Evolutionary conservation across 1,284 basidiomycete genomes (phyloP), one percentile per base, ranked within the genome.

Genomic region (Fistulinella staudtii): DNA sequence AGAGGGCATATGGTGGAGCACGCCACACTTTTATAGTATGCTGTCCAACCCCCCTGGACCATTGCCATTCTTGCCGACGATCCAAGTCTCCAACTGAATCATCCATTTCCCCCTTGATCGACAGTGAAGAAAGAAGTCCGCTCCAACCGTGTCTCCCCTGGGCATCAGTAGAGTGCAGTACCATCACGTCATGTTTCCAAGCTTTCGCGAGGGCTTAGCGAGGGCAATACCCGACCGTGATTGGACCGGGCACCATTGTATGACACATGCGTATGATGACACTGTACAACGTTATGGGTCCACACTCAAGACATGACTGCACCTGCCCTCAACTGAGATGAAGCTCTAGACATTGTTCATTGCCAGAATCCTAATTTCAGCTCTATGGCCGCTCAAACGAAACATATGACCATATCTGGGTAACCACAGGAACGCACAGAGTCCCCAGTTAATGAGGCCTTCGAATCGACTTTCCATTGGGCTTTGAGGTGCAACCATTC

Each of bases 321-420:
- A n/a, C n/a, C n/a, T n/a, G n/a, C n/a, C n/a, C 27, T 25, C 10
- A 8, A 29, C 29, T 18, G 15, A 27, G 8, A 13, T 7, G 10
- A 13, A 36, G 21, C 14, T 33, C 30, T n/a, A 8, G 13, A 20
- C 27, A 11, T 7, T 2, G 11, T 2, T 31, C 31, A 34, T 30
- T 29, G 4, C 18, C 40, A 30, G 24, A 25, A 35, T 25, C 6
- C 18, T 28, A 15, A 49, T 38, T 33, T 35, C 28, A 38, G 39
- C 40, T 37, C 25, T 37, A 51, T 17, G 15, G 30, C 47, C 42
- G 25, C 39, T 18, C 30, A 33, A 4, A 30, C 15, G 24, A 33
- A 29, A 33, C n/a, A 28, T 39, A 7, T 31, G 45, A 34, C 49
- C 39, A 40, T 18, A 15, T 17, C 17, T 33, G 15, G 27, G 31